Evolutionary conservation across 2,329 filamentous ascomycete genomes (phyloP), one percentile per base, ranked within the genome.

Genomic region (Zalaria sp.): DNA sequence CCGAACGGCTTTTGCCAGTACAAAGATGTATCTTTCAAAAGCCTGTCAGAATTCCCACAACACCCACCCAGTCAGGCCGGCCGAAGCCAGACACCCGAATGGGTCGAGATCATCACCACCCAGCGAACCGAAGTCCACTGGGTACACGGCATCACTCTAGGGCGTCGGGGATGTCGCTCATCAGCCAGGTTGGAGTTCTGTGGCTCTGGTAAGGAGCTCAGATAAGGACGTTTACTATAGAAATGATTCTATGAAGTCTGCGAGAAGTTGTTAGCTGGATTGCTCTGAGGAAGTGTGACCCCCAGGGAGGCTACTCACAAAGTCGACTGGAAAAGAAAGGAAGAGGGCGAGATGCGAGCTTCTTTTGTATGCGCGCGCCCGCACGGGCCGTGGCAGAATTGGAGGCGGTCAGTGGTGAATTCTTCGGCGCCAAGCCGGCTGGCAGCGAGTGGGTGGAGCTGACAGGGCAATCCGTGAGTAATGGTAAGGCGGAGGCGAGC

Each of bases 141-240:
- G 34, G 37, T 43, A 47, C 39, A 39, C 25, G 47, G 72, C 66
- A 81, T 88, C 83, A 91, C 83, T 87, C 83, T 84, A 77, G 79
- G 81, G 81, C 69, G 73, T 72, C 78, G 84, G 84, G 82, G 84
- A 84, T 83, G 57, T 57, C 49, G 67, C 65, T 93, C 85, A 91
- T 93, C 85, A 84, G 83, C 83, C 84, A 86, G 84, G 83, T 79
- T 89, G 77, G 78, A 78, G 76, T 70, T 86, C 81, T 89, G 82
- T 86, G 77, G 83, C 87, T 93, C 73, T 73, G 82, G 75, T 87
- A 75, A 77, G 78, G 77, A 89, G 81, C 79, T 85, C 81, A 91
- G 83, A 85, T 79, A 74, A 73, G 75, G 82, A 87, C 79, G 79
- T 84, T 74, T 80, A 88, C 86, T 94, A 87, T 88, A 93, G 83